Conservation (phyloP, 2,329 filamentous ascomycete species). For the Penicillium sp. region DNA sequence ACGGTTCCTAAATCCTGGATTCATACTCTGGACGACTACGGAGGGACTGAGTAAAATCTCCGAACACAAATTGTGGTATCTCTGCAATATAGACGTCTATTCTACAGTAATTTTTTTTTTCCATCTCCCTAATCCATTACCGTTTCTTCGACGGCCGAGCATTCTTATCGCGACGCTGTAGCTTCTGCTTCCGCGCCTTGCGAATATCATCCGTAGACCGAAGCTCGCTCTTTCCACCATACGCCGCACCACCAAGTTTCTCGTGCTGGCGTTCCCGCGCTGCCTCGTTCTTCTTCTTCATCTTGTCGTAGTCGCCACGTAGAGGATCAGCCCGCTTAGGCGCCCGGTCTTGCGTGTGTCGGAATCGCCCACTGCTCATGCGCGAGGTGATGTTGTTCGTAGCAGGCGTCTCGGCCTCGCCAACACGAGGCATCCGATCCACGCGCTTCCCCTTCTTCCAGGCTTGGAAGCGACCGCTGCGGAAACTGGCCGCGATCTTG, state of each 20-base stretch:
- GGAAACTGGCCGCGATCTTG: constrained; percentile 93
- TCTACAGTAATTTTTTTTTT: constrained; percentile 3
- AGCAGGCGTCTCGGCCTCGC: constrained; percentile 66
- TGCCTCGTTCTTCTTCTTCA: constrained; percentile 85
- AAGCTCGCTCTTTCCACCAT: constrained; percentile 73
- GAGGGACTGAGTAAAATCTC: neutral
- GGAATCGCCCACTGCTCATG: constrained; percentile 59
- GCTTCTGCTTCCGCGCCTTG: constrained; percentile 73
- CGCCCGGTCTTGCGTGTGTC: constrained; percentile 81
- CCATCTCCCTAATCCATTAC: neutral
- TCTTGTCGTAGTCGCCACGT: constrained; percentile 82
- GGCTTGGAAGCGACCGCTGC: constrained; percentile 85
- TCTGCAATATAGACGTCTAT: constrained; percentile 19
- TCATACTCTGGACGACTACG: neutral
- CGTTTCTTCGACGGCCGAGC: constrained; percentile 66
- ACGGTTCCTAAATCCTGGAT: constrained; percentile 2
- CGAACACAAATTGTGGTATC: constrained; percentile 8
- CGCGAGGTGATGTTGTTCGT: constrained; percentile 27
- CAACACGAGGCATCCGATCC: constrained; percentile 72
- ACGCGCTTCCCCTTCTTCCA: constrained; percentile 89
- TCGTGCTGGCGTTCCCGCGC: constrained; percentile 66
- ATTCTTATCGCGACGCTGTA: constrained; percentile 81
- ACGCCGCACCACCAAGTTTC: constrained; percentile 36
- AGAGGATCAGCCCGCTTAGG: constrained; percentile 93
- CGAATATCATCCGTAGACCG: constrained; percentile 80